A percentile compares a stretch with the other conserved stretches of the same genome.
Conservation (phyloP, 495 filamentous ascomycete genomes). For the Xylaria telfairii region DNA sequence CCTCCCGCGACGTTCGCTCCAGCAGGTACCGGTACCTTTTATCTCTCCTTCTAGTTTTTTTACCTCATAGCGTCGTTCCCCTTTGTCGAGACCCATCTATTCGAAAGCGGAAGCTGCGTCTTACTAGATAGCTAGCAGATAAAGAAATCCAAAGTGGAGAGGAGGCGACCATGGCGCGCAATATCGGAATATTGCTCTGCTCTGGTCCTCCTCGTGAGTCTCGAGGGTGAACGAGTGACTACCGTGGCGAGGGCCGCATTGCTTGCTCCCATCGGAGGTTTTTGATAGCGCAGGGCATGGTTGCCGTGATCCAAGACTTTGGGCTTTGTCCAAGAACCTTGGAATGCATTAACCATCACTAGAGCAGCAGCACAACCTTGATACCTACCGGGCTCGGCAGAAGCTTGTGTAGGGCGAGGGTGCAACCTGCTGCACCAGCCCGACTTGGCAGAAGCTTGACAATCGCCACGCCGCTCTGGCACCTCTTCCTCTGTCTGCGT, state of each 20-base stretch:
- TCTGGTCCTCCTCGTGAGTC: slow-evolving; percentile 2
- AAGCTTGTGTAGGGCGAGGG: slow-evolving; percentile 9
- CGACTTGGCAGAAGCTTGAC: slow-evolving; percentile 20
- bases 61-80: slow-evolving; percentile 10
- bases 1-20: no score
- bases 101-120: slow-evolving; percentile 22
- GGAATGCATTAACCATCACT: not conserved
- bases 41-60: not conserved
- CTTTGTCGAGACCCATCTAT: not conserved
- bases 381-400: not conserved
- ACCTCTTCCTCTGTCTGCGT: not conserved
- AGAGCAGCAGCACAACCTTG: not conserved
- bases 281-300: not conserved
- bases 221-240: not conserved
- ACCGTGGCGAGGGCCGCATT: slow-evolving; percentile 7
- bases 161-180: not conserved
- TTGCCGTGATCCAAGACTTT: not conserved
- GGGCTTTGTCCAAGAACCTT: not conserved
- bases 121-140: no score
- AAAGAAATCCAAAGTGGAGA: slow-evolving; percentile 2
- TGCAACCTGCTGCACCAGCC: slow-evolving; percentile 11
- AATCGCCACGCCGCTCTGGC: no score
- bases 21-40: slow-evolving; percentile 1
- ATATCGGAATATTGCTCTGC: not conserved
- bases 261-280: no score